Evolutionary conservation across 2,329 filamentous ascomycete species (phyloP).

Genomic region (Neurospora crassa): DNA sequence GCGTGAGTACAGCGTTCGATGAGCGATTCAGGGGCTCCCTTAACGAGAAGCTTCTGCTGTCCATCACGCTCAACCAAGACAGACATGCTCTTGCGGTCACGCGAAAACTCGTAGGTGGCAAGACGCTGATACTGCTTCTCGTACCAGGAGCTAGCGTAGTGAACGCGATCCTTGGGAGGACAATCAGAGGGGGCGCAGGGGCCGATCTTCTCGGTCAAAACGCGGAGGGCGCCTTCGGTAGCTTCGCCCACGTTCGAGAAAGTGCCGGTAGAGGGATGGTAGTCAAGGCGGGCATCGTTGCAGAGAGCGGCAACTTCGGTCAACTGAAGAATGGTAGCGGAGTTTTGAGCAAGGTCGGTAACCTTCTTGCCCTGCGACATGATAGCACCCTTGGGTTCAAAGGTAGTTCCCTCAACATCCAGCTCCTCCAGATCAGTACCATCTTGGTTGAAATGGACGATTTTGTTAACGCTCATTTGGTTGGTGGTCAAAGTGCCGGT

Average conservation of each 20-base stretch:
- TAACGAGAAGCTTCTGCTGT: conserved; percentile 78
- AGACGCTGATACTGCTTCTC: conserved; percentile 66
- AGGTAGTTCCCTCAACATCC: conserved; percentile 86
- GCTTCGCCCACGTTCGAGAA: conserved; percentile 87
- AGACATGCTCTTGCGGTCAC: conserved; percentile 98
- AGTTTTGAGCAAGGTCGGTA: conserved; percentile 58
- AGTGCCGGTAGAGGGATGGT: conserved; percentile 63
- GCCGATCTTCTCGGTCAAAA: conserved; percentile 88
- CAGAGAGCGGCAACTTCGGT: conserved; percentile 65
- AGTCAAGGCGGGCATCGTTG: conserved; percentile 78
- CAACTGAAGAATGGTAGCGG: conserved; percentile 72
- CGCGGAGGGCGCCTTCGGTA: conserved; percentile 86
- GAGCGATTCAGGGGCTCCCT: conserved; percentile 91
- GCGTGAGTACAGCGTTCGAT: conserved; percentile 84
- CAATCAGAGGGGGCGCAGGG: conserved; percentile 55
- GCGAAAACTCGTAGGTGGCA: conserved; percentile 91
- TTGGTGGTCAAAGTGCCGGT: conserved; percentile 97
- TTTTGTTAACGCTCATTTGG: conserved; percentile 96
- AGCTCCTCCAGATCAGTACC: conserved; percentile 74
- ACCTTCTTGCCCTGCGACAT: conserved; percentile 58
- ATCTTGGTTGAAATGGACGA: conserved; percentile 70
- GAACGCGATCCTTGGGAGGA: conserved; percentile 54
- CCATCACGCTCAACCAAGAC: conserved; percentile 68
- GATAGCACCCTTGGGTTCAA: conserved; percentile 72
- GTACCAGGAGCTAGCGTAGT: conserved; percentile 78